Percentiles rank a stretch among this genome's conserved stretches.
phyloP scores from a whole-genome alignment of 805 yeast genomes.

The Teunomyces gatunensis region DNA sequence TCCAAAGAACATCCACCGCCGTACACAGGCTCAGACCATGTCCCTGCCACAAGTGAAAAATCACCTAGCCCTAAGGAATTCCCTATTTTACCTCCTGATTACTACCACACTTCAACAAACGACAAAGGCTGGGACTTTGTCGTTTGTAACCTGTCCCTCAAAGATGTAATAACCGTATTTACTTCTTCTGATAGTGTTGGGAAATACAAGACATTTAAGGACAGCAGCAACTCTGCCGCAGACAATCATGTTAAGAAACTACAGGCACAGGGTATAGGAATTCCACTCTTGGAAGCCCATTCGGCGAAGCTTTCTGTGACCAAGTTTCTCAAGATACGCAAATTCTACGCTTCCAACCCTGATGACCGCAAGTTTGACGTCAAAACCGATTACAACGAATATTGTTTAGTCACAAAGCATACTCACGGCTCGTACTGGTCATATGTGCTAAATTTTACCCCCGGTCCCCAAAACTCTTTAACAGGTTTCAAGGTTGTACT shows the following conservation, averaged over 20 bases:
- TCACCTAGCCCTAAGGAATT: neutral
- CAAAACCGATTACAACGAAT: neutral
- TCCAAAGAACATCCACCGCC: neutral
- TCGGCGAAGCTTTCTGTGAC: neutral
- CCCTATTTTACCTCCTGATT: neutral
- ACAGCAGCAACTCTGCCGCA: neutral
- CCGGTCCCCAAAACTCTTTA: neutral
- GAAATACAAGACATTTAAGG: conserved; percentile 1
- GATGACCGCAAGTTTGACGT: neutral
- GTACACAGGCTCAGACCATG: neutral
- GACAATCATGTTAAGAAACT: neutral
- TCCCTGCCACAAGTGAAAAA: neutral
- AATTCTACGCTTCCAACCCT: neutral
- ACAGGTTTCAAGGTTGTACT: conserved; percentile 1
- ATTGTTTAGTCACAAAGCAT: neutral
- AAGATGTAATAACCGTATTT: neutral
- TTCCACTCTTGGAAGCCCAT: neutral
- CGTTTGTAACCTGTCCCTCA: neutral
- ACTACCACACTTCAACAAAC: neutral
- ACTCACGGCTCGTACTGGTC: neutral
- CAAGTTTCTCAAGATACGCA: neutral
- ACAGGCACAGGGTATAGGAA: neutral
- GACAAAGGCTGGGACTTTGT: conserved; percentile 2
- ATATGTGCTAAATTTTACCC: conserved; percentile 2
- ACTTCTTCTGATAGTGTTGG: neutral